Evolutionary conservation across 1,284 basidiomycete species (phyloP).

Genomic region (Cutaneotrichosporon curvatum): DNA sequence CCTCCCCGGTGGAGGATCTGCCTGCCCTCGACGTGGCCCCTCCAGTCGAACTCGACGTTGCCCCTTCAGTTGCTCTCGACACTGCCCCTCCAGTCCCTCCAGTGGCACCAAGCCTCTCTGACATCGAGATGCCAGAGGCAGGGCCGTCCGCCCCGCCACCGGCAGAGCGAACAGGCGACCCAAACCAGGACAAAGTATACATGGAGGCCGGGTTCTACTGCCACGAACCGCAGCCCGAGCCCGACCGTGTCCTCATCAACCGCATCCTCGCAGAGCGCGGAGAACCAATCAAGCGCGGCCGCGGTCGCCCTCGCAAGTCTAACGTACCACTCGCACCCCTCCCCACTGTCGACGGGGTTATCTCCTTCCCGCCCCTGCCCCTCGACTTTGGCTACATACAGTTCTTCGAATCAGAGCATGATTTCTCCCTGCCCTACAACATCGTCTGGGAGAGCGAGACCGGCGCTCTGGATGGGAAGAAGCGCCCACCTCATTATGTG

Average conservation of each 20-base stretch:
- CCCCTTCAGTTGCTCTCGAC: too few species aligned
- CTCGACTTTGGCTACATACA: constrained; percentile 31
- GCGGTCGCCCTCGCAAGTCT: constrained; percentile 7
- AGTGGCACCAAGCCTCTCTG: too few species aligned
- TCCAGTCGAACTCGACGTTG: too few species aligned
- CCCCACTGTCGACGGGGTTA: constrained; percentile 1
- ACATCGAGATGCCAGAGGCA: not conserved
- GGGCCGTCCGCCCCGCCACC: not conserved
- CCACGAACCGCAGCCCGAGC: constrained; percentile 26
- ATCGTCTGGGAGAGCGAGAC: constrained; percentile 41
- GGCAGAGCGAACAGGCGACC: constrained; percentile 1
- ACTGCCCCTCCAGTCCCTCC: too few species aligned
- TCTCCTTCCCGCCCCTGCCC: constrained; percentile 35
- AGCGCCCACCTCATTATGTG: constrained; percentile 37
- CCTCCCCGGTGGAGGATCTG: too few species aligned
- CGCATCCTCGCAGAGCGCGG: constrained; percentile 17
- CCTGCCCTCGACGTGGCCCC: too few species aligned
- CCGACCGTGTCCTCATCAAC: constrained; percentile 25
- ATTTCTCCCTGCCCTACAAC: constrained; percentile 43
- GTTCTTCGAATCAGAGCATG: constrained; percentile 35
- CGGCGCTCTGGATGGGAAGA: constrained; percentile 41
- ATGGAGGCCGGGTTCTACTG: constrained; percentile 38
- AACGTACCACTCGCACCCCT: not conserved
- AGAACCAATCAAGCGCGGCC: constrained; percentile 1
- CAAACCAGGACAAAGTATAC: constrained; percentile 28